Base-by-base conservation (phyloP, 1,139 yeast genomes). In the Nakaseomyces glabratus region DNA sequence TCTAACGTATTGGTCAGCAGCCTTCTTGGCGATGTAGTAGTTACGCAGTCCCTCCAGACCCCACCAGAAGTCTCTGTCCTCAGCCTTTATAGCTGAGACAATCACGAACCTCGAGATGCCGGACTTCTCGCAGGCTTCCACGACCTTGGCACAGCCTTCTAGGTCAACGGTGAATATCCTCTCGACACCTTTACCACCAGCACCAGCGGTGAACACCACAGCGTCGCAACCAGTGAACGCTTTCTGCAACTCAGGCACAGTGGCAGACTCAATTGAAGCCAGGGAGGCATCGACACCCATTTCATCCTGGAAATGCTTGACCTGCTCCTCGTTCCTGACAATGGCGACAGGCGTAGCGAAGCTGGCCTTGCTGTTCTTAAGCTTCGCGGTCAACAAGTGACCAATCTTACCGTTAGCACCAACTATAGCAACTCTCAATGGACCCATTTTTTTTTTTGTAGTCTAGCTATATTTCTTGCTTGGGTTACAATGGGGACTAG, bases 381-480 rank as follows among this genome's bases (percentile, higher is more conserved):
- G 48, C 25, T 53, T 43, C 9, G 57, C 41, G 15, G 68, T 44
- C 20, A 70, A 48, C 1, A 59, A 52, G 44, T 66, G 65, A 31
- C 78, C 82, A 12, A 76, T 65, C 41, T 67, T 67, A 25, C 84
- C 82, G 48, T 73, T 74, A 17, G 82, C 79, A 23, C 84, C 84
- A 40, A 76, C 62, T 9, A 76, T 62, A 17, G 68, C 68, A 4
- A 68, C 61, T 45, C 53, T 65, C 31, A 47, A 35, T 8, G 34
- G 34, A 12, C 35, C 32, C 35, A 23, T 26, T 20, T 8, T 24
- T 24, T 15, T 8, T 14, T 15, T 2, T 24, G 10, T 24, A 6
- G 4, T 16, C 8, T 24, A 14, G n/a, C n/a, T n/a, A n/a, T n/a
- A n/a, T n/a, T n/a, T n/a, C n/a, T n/a, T n/a, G n/a, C n/a, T n/a